Conservation (phyloP, 1,139 yeast genomes). For the Kodamaea ohmeri region DNA sequence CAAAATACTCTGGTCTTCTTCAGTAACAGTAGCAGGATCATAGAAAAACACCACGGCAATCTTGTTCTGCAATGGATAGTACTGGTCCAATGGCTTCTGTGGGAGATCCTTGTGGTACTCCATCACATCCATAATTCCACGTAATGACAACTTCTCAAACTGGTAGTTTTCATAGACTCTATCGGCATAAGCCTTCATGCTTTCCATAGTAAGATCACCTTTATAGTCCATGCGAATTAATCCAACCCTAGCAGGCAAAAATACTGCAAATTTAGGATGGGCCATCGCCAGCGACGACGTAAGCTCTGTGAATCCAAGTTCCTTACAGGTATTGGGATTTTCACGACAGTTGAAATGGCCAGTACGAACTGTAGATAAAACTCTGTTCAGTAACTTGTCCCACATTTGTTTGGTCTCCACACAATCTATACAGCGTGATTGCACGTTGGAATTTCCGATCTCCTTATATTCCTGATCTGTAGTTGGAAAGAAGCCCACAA, state of each 20-base stretch:
- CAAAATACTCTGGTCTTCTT: conserved; percentile 60
- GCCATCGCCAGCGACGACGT: conserved; percentile 7
- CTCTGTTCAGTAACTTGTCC: conserved; percentile 53
- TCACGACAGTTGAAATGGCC: conserved; percentile 61
- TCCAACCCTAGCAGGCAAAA: conserved; percentile 40
- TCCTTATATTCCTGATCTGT: conserved; percentile 39
- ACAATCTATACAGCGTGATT: conserved; percentile 46
- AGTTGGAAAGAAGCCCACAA: conserved; percentile 67
- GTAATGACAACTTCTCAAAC: conserved; percentile 39
- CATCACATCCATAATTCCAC: conserved; percentile 41
- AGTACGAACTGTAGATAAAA: conserved; percentile 41
- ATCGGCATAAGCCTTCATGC: conserved; percentile 33
- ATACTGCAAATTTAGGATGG: conserved; percentile 34
- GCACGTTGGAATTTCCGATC: conserved; percentile 36
- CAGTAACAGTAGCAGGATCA: conserved; percentile 48
- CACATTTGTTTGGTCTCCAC: conserved; percentile 51
- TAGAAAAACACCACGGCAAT: conserved; percentile 54
- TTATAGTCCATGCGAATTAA: conserved; percentile 34
- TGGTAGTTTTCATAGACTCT: conserved; percentile 36
- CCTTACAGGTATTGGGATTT: conserved; percentile 48
- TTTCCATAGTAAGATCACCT: conserved; percentile 24
- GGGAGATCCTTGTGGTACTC: conserved; percentile 36
- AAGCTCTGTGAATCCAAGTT: conserved; percentile 39
- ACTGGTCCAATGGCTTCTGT: conserved; percentile 29
- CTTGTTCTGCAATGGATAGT: conserved; percentile 42